These are phyloP conservation scores for Phoma sp. DNA, from an alignment of 2,329 filamentous ascomycete genomes.

Conservation along the genomic window DNA sequence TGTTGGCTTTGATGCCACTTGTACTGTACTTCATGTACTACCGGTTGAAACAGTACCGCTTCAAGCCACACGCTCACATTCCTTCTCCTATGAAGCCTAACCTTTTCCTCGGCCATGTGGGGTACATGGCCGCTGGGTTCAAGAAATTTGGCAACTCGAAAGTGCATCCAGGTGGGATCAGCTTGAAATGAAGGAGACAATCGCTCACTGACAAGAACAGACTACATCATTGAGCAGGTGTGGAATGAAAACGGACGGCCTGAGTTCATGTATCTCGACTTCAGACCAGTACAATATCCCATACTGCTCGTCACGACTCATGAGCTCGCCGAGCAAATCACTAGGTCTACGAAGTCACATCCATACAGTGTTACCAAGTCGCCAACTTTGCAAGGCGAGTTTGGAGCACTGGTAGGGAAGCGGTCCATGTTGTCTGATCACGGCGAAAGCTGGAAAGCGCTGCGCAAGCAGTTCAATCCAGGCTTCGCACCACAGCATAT, in stretches of 20 bases:
- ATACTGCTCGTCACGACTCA: slow-evolving; percentile 40
- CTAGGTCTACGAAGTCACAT: slow-evolving; percentile 35
- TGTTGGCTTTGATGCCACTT: slow-evolving; percentile 30
- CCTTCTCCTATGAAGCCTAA: slow-evolving; percentile 29
- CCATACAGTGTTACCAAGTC: slow-evolving; percentile 46
- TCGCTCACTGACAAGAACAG: slow-evolving; percentile 18
- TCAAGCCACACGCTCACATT: slow-evolving; percentile 33
- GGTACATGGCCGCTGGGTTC: slow-evolving; percentile 35
- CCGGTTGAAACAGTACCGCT: slow-evolving; percentile 37
- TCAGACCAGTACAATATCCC: slow-evolving; percentile 39
- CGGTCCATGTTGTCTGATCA: slow-evolving; percentile 35
- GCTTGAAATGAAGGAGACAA: background rate
- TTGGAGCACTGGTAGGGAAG: slow-evolving; percentile 33
- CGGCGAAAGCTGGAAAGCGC: slow-evolving; percentile 44
- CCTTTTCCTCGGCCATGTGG: slow-evolving; percentile 39
- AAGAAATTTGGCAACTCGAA: slow-evolving; percentile 33
- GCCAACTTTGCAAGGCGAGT: slow-evolving; percentile 36
- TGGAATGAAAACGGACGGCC: slow-evolving; percentile 37
- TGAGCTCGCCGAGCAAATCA: slow-evolving; percentile 46
- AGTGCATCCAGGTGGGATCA: slow-evolving; percentile 40
- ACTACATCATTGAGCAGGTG: slow-evolving; percentile 44
- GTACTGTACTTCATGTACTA: slow-evolving; percentile 30
- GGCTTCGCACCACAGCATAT: slow-evolving; percentile 50
- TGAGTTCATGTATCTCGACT: slow-evolving; percentile 39
- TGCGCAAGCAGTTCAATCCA: slow-evolving; percentile 47